These are phyloP conservation scores for Monilinia polystroma DNA, from an alignment of 2,329 filamentous ascomycete species.

Conservation along the genomic window DNA sequence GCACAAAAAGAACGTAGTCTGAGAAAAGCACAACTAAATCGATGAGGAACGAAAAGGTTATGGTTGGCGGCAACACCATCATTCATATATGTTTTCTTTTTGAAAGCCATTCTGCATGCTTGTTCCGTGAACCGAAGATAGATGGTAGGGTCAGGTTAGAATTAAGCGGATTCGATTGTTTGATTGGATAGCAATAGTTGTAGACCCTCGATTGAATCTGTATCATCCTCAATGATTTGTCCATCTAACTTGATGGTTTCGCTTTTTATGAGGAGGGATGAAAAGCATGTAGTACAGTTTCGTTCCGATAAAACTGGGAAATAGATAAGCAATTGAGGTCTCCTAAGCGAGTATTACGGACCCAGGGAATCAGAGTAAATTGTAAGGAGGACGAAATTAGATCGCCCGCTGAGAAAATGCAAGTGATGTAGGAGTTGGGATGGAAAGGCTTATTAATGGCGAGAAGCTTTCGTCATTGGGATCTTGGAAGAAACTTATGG, in stretches of 20 bases:
- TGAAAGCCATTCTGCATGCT: background rate
- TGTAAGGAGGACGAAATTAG: background rate
- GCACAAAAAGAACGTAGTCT: slow-evolving; percentile 10
- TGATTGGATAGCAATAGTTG: background rate
- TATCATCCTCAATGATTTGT: slow-evolving; percentile 10
- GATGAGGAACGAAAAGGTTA: slow-evolving; percentile 3
- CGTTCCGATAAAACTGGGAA: background rate
- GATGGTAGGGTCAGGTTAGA: background rate
- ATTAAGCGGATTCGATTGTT: background rate
- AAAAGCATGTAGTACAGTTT: slow-evolving; percentile 4
- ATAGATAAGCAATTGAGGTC: background rate
- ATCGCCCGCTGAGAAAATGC: background rate
- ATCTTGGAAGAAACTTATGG: too few relatives aligned
- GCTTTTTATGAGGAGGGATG: slow-evolving; percentile 12
- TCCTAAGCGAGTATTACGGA: background rate
- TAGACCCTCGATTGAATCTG: background rate
- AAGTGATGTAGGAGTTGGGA: background rate
- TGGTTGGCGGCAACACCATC: background rate
- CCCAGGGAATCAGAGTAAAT: background rate
- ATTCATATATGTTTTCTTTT: slow-evolving; percentile 15
- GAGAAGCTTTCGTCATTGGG: background rate
- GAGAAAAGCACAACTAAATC: background rate
- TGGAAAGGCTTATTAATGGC: background rate
- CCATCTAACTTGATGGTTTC: slow-evolving; percentile 11
- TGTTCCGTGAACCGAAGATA: slow-evolving; percentile 16